phyloP scores from a whole-genome alignment of 257 asterid species.

The Solanum chmielewskii region DNA sequence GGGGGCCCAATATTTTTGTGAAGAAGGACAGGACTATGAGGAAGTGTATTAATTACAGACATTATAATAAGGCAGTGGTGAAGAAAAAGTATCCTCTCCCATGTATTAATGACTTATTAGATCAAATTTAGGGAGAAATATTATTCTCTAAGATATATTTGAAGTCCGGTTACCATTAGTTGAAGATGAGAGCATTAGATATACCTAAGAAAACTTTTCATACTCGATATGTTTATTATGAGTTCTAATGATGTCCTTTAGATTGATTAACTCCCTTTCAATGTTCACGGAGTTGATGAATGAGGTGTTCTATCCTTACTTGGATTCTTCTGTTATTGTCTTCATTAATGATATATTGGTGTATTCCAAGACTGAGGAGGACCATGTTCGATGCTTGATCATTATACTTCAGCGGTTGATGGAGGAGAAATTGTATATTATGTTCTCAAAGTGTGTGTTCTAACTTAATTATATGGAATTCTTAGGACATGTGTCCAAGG shows the following conservation, averaged over 20 bases:
- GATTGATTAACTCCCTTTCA: not conserved
- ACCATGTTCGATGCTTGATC: not conserved
- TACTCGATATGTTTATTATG: not conserved
- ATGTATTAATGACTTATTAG: not conserved
- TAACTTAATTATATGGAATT: too few species aligned
- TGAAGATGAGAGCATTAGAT: not conserved
- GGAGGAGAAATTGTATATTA: too few species aligned
- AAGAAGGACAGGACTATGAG: not conserved
- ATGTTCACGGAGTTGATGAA: not conserved
- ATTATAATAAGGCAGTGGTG: not conserved
- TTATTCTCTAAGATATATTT: not conserved
- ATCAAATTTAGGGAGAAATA: not conserved
- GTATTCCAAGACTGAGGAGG: not conserved
- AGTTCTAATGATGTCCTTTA: not conserved
- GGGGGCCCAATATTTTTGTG: not conserved
- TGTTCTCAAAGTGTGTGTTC: too few species aligned
- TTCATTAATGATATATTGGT: not conserved
- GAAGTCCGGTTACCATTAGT: not conserved
- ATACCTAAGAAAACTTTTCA: not conserved
- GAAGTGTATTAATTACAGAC: not conserved
- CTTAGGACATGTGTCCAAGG: too few species aligned
- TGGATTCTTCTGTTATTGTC: not conserved
- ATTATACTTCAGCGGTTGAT: too few species aligned
- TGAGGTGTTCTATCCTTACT: not conserved
- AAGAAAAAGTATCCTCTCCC: not conserved